Percentiles rank a stretch among this genome's conserved stretches.
These are phyloP conservation scores for Choanephora cucurbitarum DNA, from an alignment of 371 early-diverging fungal species.

Conservation along the genomic window DNA sequence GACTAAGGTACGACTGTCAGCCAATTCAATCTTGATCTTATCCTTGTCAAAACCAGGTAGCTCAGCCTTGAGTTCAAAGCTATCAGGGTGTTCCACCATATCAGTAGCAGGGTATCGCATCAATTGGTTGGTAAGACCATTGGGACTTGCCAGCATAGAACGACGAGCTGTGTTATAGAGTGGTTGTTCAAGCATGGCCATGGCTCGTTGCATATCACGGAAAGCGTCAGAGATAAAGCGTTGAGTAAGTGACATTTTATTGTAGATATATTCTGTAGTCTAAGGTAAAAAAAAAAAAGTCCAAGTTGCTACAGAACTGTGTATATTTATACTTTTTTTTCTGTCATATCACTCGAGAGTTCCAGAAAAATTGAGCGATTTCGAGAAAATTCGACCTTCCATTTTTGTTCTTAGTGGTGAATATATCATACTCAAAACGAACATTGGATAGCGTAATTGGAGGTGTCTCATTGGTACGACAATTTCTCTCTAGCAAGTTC, in stretches of 20 bases:
- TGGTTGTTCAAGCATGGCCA: constrained; percentile 39
- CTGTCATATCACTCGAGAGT: no score
- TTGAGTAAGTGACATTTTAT: constrained; percentile 27
- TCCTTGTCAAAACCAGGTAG: constrained; percentile 33
- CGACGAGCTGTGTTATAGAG: constrained; percentile 23
- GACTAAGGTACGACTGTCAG: constrained; percentile 26
- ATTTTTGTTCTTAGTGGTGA: no score
- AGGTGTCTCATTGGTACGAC: no score
- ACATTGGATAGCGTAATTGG: no score
- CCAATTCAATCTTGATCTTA: constrained; percentile 27
- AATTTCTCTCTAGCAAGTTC: no score
- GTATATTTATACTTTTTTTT: no score
- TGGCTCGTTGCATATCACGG: constrained; percentile 38
- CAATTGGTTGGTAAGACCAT: not conserved
- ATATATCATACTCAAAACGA: no score
- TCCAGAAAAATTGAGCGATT: no score
- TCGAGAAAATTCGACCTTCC: no score
- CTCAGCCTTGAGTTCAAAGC: constrained; percentile 33
- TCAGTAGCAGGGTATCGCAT: constrained; percentile 21
- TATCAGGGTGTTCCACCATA: constrained; percentile 23
- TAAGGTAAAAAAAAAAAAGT: no score
- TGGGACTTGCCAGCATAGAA: not conserved
- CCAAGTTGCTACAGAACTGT: no score
- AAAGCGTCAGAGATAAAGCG: constrained; percentile 33
- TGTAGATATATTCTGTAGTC: no score